Base-by-base conservation (phyloP, 495 filamentous ascomycete genomes). In the Cetradonia linearis region DNA sequence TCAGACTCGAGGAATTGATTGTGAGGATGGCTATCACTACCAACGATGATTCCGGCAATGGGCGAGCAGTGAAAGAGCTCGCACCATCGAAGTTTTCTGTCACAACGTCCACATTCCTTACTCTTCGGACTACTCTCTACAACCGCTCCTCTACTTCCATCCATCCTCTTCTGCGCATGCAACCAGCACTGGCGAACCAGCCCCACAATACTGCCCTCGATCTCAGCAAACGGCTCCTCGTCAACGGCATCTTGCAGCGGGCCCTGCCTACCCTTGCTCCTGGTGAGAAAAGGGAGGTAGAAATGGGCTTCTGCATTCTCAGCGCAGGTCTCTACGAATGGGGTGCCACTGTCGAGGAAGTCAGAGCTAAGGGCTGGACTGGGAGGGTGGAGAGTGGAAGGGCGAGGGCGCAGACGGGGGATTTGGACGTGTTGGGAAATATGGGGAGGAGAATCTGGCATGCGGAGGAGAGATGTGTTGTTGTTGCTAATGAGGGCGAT, bases 321-420 rank as follows among this genome's bases (percentile, higher is more conserved):
- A 88, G 87, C 57, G 77, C 83, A 47, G 91, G 91, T 8, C 83
- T 87, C 59, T 96, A 89, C 68, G 90, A 95, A 69, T 78, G 95
- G 55, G 81, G 80, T 28, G 91, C 85, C 2, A 85, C 79, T 16
- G 82, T 95, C 1, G 91, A 96, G 72, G 91, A 96, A 76, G 80
- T 87, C 2, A 76, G 67, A 65, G 71, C 77, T 42, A 62, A 67
- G 62, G 69, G 63, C 54, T 62, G 49, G 65, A 66, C 34, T 56
- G 61, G 36, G 66, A 67, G 33, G 42, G 63, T 62, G 30, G 56
- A 62, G 34, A 62, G 58, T 36, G 52, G 50, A 42, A 58, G 62
- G 30, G 40, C 20, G 30, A 59, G 63, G 34, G 63, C 61, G 13
- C 49, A 46, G 25, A 66, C 57, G 13, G 61, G 63, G 49, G 67